phyloP scores from a whole-genome alignment of 441 rosid species.

The Erodium moschatum region DNA sequence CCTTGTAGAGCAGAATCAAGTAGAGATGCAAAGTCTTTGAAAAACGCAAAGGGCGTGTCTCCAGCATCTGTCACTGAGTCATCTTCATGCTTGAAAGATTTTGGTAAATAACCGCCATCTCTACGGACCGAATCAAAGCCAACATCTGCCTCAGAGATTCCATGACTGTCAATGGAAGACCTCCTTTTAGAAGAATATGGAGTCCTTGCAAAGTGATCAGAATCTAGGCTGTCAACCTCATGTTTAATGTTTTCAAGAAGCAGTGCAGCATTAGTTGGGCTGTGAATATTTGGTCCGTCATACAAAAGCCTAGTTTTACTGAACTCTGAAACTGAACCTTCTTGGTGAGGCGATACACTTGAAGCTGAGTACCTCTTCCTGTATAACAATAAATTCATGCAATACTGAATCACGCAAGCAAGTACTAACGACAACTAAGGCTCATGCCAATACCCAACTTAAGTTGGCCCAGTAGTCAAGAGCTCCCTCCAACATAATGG shows the following conservation, averaged over 20 bases:
- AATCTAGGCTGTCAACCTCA: slow-evolving; percentile 58
- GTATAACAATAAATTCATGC: slow-evolving; percentile 20
- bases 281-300: slow-evolving; percentile 73
- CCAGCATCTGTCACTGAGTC: slow-evolving; percentile 56
- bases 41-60: slow-evolving; percentile 53
- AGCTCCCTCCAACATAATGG: no score
- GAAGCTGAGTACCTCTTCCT: slow-evolving; percentile 74
- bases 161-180: slow-evolving; percentile 32
- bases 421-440: background rate
- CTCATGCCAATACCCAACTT: background rate
- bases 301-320: slow-evolving; percentile 58
- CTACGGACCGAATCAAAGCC: slow-evolving; percentile 36
- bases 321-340: slow-evolving; percentile 39
- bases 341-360: slow-evolving; percentile 42
- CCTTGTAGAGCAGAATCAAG: slow-evolving; percentile 91
- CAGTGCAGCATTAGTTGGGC: slow-evolving; percentile 85
- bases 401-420: background rate
- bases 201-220: slow-evolving; percentile 35
- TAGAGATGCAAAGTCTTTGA: slow-evolving; percentile 56
- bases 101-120: slow-evolving; percentile 55
- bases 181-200: slow-evolving; percentile 47
- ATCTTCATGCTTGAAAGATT: slow-evolving; percentile 81
- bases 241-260: slow-evolving; percentile 89
- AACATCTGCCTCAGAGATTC: slow-evolving; percentile 33
- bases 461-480: no score